Base-by-base conservation (phyloP, 352 stramenopile genomes). In the Pythium dissotocum region DNA sequence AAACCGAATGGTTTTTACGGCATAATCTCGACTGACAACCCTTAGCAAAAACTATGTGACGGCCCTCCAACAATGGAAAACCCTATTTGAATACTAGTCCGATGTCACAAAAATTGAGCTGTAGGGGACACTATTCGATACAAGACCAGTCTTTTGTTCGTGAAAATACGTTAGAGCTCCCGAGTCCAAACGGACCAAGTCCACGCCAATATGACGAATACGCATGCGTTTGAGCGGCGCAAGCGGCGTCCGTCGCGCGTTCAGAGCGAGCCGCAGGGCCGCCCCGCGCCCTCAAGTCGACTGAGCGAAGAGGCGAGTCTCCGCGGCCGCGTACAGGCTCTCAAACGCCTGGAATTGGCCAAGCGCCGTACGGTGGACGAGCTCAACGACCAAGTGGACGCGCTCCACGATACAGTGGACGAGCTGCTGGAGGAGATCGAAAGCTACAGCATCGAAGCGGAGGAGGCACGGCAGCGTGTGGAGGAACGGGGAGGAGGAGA, bases 311-410 rank as follows among this genome's bases (percentile, higher is more conserved):
- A 49, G 8, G 42, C 42, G 42, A 49, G 42, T 49, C 42, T 49
- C 0, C 42, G 42, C 16, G 42, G 42, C 42, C 42, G 42, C 14
- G 18, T 49, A 3, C 42, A 49, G 42, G 42, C 42, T 3, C 42
- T 49, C 16, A 49, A 49, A 14, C 42, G 42, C 42, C 4, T 24
- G 42, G 42, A 49, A 49, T 10, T 49, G 42, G 42, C 42, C 42
- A 49, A 49, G 42, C 42, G 42, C 42, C 42, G 42, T 16, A 49
- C 42, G 16, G 42, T 49, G 16, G 42, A 49, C 9, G 42, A 49
- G 42, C 42, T 49, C 42, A 49, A 49, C 42, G 42, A 49, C 42
- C 42, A 49, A 49, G 42, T 49, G 42, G 42, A 49, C 42, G 42
- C 14, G 42, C 42, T 49, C 16, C 14, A 49, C 42, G 42, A 24